Conservation (phyloP, 1,284 basidiomycete genomes). For the Stereum hirsutum region DNA sequence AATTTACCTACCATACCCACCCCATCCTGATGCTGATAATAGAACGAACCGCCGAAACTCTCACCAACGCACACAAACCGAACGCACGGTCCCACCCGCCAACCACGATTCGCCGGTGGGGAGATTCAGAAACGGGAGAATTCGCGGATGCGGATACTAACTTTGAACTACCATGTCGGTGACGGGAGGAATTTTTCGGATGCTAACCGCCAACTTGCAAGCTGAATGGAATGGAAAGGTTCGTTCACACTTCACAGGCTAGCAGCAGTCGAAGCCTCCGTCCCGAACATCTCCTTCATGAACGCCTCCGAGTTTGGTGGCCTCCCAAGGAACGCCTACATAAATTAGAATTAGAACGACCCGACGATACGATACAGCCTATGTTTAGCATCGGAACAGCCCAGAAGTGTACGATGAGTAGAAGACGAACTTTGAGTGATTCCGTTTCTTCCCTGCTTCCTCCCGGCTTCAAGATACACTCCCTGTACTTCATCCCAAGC, state of each 20-base stretch:
- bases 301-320: constrained; percentile 73
- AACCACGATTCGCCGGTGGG: no score
- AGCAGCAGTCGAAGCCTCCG: neutral
- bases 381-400: neutral
- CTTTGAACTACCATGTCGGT: no score
- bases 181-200: no score
- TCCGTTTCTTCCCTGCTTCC: constrained; percentile 50
- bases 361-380: neutral
- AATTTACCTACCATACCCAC: no score
- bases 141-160: no score
- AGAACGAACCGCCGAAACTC: no score
- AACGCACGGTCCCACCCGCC: no score
- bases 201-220: no score
- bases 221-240: neutral
- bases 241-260: constrained; percentile 4
- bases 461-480: constrained; percentile 45
- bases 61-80: no score
- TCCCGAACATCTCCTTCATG: constrained; percentile 53
- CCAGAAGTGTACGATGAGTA: no score
- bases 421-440: constrained; percentile 50
- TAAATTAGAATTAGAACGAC: neutral
- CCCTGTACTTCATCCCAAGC: constrained; percentile 41
- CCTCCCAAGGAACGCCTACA: constrained; percentile 65
- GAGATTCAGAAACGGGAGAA: no score
- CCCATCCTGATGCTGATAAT: no score